phyloP scores from a whole-genome alignment of 257 asterid species.

The Nicotiana sylvestris region DNA sequence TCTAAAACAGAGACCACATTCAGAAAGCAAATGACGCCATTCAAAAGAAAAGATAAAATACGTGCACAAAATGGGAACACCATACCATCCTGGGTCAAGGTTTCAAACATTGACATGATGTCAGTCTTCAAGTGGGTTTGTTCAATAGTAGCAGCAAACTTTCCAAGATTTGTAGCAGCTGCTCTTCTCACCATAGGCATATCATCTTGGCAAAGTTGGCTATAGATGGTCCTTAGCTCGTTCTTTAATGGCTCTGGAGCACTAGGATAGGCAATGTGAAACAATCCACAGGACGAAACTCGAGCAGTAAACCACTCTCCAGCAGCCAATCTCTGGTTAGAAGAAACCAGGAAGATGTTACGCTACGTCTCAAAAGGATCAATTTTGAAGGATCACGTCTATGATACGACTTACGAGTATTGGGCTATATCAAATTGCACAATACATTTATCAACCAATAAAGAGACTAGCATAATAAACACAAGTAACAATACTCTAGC shows the following conservation, averaged over 20 bases:
- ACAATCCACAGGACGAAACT: slow-evolving; percentile 52
- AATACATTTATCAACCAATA: neutral
- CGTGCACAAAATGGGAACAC: neutral
- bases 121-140: slow-evolving; percentile 32
- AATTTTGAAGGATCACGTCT: slow-evolving; percentile 2
- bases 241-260: slow-evolving; percentile 35
- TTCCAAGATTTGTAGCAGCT: slow-evolving; percentile 37
- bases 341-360: neutral
- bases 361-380: neutral
- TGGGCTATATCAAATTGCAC: neutral
- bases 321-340: slow-evolving; percentile 43
- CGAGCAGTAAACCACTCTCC: slow-evolving; percentile 66
- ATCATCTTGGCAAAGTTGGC: slow-evolving; percentile 41
- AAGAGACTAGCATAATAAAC: neutral
- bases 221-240: slow-evolving; percentile 29
- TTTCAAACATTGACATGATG: slow-evolving; percentile 66
- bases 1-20: neutral
- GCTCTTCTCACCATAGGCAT: slow-evolving; percentile 48
- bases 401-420: neutral
- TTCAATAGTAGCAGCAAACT: slow-evolving; percentile 40
- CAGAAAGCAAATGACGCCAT: neutral
- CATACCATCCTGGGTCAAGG: slow-evolving; percentile 78
- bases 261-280: slow-evolving; percentile 50
- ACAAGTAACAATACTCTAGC: neutral
- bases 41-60: neutral